Percentiles rank a stretch among this genome's conserved stretches.
These are phyloP conservation scores for Taxillus chinensis DNA, from an alignment of 164 flowering plant genomes.

Conservation along the genomic window DNA sequence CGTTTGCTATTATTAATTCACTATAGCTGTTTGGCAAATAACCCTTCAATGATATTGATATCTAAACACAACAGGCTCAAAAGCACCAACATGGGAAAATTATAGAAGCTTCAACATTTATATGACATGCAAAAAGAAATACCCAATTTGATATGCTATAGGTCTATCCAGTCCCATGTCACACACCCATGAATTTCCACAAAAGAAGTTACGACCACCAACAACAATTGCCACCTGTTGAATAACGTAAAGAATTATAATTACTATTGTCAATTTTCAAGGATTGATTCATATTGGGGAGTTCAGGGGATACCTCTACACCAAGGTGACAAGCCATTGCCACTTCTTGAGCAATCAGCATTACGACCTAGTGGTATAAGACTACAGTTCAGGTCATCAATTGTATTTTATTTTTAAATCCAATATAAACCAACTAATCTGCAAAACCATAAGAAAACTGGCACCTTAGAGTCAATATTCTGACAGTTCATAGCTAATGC, in stretches of 20 bases:
- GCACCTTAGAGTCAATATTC: conserved; percentile 88
- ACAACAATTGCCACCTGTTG: conserved; percentile 85
- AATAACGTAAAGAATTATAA: background rate
- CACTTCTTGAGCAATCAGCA: conserved; percentile 83
- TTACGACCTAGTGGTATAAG: conserved; percentile 43
- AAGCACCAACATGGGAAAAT: no score
- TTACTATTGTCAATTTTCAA: no score
- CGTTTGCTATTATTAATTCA: no score
- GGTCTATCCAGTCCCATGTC: conserved; percentile 76
- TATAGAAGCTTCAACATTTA: no score
- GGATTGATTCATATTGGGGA: background rate
- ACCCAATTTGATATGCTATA: conserved; percentile 91
- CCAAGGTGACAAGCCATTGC: conserved; percentile 67
- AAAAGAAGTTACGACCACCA: conserved; percentile 93
- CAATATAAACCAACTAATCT: background rate
- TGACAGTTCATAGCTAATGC: conserved; percentile 63
- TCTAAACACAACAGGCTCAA: no score
- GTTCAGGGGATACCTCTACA: conserved; percentile 51
- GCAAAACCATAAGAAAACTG: background rate
- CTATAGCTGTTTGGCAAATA: no score
- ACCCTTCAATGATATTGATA: no score
- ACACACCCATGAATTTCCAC: conserved; percentile 80
- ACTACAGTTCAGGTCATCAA: conserved; percentile 10
- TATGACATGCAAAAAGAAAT: conserved; percentile 8
- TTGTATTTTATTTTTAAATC: background rate